Evolutionary conservation across 2,329 filamentous ascomycete species (phyloP).

Genomic region (Fusarium virguliforme): DNA sequence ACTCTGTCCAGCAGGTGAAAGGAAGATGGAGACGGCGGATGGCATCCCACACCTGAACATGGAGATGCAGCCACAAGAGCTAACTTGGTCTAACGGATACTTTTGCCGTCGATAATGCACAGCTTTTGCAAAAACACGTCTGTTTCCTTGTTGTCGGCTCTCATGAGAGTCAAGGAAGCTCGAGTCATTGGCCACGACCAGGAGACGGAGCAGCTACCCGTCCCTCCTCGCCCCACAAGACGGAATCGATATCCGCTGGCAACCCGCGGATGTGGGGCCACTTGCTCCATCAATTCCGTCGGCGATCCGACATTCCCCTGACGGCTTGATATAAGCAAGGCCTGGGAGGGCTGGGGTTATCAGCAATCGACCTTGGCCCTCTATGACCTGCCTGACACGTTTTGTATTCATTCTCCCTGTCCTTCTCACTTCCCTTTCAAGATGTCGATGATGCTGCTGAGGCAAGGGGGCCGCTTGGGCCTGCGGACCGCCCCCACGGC

Average conservation of each 20-base stretch:
- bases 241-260: neutral
- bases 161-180: neutral
- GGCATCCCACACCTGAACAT: neutral
- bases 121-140: neutral
- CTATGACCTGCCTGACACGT: neutral
- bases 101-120: neutral
- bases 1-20: neutral
- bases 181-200: neutral
- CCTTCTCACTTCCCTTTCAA: neutral
- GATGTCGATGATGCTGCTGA: constrained; percentile 7
- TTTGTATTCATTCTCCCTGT: rapidly evolving
- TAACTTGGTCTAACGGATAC: neutral
- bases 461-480: neutral
- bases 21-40: neutral
- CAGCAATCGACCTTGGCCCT: neutral
- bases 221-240: neutral
- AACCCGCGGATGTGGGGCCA: neutral
- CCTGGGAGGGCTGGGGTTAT: neutral
- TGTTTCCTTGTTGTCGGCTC: neutral
- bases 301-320: neutral
- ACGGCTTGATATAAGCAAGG: neutral
- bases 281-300: neutral
- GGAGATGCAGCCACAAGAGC: neutral
- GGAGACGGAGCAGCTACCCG: neutral
- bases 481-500: neutral